phyloP scores from a whole-genome alignment of 1,139 yeast genomes.

The Candida albicans region DNA sequence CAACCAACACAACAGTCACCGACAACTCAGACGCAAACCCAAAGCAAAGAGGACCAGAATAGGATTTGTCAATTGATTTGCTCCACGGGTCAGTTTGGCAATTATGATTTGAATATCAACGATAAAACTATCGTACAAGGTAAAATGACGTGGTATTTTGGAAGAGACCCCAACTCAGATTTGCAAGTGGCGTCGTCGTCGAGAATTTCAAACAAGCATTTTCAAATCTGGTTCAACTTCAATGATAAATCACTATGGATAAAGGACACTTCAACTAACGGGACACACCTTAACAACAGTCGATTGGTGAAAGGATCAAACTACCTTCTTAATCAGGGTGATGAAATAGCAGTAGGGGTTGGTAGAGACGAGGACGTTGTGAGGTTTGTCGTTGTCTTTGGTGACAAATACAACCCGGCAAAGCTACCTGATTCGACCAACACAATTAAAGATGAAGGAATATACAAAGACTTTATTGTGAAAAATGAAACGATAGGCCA shows the following conservation, averaged over 20 bases:
- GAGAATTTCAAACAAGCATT: constrained; percentile 76
- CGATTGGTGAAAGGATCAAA: constrained; percentile 77
- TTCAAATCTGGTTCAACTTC: constrained; percentile 62
- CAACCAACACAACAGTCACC: constrained; percentile 67
- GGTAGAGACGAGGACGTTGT: constrained; percentile 81
- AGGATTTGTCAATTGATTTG: constrained; percentile 57
- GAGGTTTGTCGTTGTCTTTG: constrained; percentile 67
- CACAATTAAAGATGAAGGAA: constrained; percentile 42
- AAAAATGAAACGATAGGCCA: constrained; percentile 87
- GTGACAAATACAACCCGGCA: constrained; percentile 42
- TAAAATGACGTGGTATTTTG: constrained; percentile 69
- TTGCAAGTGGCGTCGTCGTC: constrained; percentile 58
- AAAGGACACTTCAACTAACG: constrained; percentile 80
- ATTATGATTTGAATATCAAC: constrained; percentile 35
- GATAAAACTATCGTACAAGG: constrained; percentile 26
- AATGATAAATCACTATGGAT: constrained; percentile 59
- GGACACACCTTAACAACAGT: constrained; percentile 78
- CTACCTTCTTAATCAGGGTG: constrained; percentile 85
- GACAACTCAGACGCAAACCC: constrained; percentile 27
- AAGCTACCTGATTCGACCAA: constrained; percentile 22
- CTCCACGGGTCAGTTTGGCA: constrained; percentile 60
- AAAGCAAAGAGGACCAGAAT: constrained; percentile 27
- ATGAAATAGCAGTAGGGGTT: constrained; percentile 85
- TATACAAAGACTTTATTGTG: constrained; percentile 72
- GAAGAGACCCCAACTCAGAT: constrained; percentile 72